phyloP scores from a whole-genome alignment of 2,329 filamentous ascomycete species.

The Aspergillus costaricaensis region DNA sequence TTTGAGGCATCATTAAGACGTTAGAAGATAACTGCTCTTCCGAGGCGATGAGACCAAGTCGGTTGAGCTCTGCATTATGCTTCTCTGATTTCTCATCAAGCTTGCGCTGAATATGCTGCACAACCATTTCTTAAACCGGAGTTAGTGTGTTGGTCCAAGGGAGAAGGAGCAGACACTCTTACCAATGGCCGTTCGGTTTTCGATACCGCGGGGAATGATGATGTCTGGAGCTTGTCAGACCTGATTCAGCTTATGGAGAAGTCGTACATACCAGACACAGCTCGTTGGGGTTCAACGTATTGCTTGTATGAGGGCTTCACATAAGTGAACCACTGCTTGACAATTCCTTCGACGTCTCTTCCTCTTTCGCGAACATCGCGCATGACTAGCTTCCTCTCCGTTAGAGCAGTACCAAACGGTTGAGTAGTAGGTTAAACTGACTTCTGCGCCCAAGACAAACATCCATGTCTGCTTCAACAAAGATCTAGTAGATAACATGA shows the following conservation, averaged over 20 bases:
- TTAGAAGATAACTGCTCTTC: conserved; percentile 72
- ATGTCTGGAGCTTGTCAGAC: conserved; percentile 61
- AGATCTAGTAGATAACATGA: conserved; percentile 62
- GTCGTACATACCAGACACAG: conserved; percentile 66
- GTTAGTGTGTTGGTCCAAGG: conserved; percentile 14
- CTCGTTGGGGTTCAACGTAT: conserved; percentile 88
- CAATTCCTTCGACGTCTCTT: conserved; percentile 88
- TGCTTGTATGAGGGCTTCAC: conserved; percentile 97
- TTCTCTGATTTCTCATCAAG: conserved; percentile 80
- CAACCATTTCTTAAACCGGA: conserved; percentile 71
- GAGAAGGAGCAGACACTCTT: conserved; percentile 12
- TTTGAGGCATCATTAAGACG: conserved; percentile 73
- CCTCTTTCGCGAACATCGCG: conserved; percentile 88
- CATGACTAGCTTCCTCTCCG: conserved; percentile 58
- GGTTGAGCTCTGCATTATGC: conserved; percentile 76
- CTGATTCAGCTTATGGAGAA: not conserved
- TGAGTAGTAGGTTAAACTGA: conserved; percentile 46
- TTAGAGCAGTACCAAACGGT: conserved; percentile 20
- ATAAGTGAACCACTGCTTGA: conserved; percentile 96
- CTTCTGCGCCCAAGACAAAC: conserved; percentile 86
- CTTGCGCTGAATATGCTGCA: conserved; percentile 87
- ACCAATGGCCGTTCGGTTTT: conserved; percentile 86
- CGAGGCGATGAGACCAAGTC: conserved; percentile 67
- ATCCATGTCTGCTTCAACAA: conserved; percentile 93
- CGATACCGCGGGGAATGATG: conserved; percentile 90